phyloP scores from a whole-genome alignment of 805 yeast genomes.

The Barnettozyma sp. region DNA sequence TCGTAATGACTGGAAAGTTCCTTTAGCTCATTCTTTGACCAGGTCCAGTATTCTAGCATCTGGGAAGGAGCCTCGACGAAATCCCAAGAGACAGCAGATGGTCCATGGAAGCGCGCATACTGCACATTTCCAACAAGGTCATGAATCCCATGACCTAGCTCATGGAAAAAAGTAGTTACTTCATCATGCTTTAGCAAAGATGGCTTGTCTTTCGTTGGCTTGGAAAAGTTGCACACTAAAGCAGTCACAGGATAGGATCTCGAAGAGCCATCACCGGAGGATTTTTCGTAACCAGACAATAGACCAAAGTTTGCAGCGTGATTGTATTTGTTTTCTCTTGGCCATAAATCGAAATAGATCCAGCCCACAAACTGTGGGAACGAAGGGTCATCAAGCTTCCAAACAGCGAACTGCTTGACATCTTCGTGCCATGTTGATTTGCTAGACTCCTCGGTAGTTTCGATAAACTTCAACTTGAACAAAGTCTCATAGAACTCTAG shows the following conservation, averaged over 20 bases:
- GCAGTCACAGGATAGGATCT: conserved; percentile 66
- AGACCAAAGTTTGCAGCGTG: conserved; percentile 83
- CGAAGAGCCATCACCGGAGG: conserved; percentile 39
- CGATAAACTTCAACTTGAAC: conserved; percentile 61
- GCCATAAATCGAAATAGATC: conserved; percentile 75
- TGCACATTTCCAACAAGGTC: conserved; percentile 61
- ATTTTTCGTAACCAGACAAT: conserved; percentile 48
- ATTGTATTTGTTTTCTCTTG: conserved; percentile 80
- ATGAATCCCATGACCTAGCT: conserved; percentile 86
- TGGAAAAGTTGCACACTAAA: conserved; percentile 78
- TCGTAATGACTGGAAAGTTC: conserved; percentile 58
- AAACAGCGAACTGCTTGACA: conserved; percentile 66
- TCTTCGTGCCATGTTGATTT: conserved; percentile 70
- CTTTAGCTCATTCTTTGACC: conserved; percentile 59
- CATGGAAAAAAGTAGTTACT: conserved; percentile 82
- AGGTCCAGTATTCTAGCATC: conserved; percentile 83
- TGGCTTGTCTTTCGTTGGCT: conserved; percentile 63
- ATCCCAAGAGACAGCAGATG: conserved; percentile 70
- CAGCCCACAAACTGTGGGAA: conserved; percentile 64
- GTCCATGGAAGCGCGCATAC: conserved; percentile 65
- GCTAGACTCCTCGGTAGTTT: conserved; percentile 29
- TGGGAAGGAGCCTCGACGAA: conserved; percentile 92
- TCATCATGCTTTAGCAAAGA: conserved; percentile 71
- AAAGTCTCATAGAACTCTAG: conserved; percentile 61
- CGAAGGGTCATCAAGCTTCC: conserved; percentile 47